These are phyloP conservation scores for Leishmania turanica DNA, from an alignment of 208 protist species.

Conservation along the genomic window DNA sequence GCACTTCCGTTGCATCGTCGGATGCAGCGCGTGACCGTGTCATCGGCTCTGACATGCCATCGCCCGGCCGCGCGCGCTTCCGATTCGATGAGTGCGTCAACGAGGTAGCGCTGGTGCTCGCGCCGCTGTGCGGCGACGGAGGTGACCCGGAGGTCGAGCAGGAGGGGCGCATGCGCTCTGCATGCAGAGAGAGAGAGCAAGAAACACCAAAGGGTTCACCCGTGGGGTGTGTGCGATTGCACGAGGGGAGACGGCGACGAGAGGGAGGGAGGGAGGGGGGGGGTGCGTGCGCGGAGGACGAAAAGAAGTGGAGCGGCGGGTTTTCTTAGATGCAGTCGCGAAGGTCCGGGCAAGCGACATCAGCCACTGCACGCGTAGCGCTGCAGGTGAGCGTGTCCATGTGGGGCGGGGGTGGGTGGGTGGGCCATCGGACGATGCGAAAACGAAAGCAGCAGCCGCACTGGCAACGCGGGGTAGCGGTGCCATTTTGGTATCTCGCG, in stretches of 20 bases:
- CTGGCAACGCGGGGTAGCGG: neutral
- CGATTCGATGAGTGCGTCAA: neutral
- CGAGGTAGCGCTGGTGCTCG: neutral
- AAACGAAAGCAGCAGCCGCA: neutral
- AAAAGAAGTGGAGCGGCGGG: neutral
- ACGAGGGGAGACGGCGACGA: neutral
- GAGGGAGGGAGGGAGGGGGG: neutral
- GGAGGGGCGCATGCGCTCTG: neutral
- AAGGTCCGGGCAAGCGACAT: neutral
- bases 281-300: neutral
- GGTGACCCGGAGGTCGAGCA: neutral
- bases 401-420: neutral
- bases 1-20: neutral
- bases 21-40: neutral
- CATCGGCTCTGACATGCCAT: neutral
- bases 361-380: neutral
- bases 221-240: neutral
- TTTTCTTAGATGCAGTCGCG: neutral
- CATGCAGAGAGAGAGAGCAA: neutral
- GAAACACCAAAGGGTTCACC: neutral
- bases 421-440: neutral
- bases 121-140: conserved; percentile 1
- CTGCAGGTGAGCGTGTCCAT: neutral
- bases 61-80: neutral
- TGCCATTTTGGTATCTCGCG: neutral